Evolutionary conservation across 805 yeast species (phyloP), one percentile per base, ranked within the genome.

Genomic region (Cyberlindnera saturnus): DNA sequence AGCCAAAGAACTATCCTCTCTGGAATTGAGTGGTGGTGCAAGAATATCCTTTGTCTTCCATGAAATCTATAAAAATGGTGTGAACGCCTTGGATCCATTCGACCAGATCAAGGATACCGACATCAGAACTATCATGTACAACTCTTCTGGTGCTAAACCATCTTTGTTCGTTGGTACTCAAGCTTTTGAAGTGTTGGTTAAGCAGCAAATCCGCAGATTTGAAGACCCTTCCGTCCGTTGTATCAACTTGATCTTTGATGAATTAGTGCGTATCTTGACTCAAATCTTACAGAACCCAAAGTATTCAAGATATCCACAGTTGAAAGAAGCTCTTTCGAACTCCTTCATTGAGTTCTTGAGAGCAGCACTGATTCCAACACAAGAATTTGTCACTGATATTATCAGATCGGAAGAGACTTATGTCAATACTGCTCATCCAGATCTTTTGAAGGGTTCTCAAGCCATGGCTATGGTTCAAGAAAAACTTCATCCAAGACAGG

Each of bases 381-480:
- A 83, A 61, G 75, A 75, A 42, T 86, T 93, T 58, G 96, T 90
- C 34, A 65, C 72, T 30, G 97, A 93, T 63, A 74, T 93, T 46
- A 88, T 93, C 53, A 70, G 66, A 46, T 72, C 96, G 47, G 99
- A 93, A 66, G 91, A 90, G 59, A 83, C 96, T 4, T 93, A 93
- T 65, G 89, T 93, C 55, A 93, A 93, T 66, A 93, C 99, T 5
- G 98, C 96, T 3, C 99, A 93, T 61, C 97, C 98, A 4, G 98
- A 93, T 63, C 78, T 93, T 59, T 74, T 93, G 55, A 90, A 86
- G 63, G 99, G 99, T 38, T 83, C 95, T 30, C 90, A 85, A 59
- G 98, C 98, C 6, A 84, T 91, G 93, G 81, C 86, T 5, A 81
- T 88, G 63, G 96, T 93, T 30, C 71, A 86, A 62, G 97, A 93